Base-by-base conservation (phyloP, 2,329 filamentous ascomycete species). In the Helicocarpus griseus region DNA sequence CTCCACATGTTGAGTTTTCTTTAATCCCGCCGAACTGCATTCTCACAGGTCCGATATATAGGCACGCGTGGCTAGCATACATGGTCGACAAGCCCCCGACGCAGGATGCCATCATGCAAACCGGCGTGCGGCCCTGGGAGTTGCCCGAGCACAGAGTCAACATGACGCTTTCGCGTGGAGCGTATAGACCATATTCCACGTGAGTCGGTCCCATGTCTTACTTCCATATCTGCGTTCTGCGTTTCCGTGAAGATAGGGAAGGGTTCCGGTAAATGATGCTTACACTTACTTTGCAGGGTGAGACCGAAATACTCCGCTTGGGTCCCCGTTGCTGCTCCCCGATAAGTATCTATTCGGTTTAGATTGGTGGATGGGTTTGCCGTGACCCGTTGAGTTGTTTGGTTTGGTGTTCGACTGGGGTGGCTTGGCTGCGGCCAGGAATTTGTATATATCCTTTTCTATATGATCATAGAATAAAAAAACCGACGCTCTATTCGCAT, bases 21-120 rank as follows among this genome's bases (percentile, higher is more conserved):
- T 38, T 40, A 33, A 33, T 31, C 21, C 19, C 41, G n/a, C n/a
- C n/a, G n/a, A n/a, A n/a, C 31, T 35, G n/a, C n/a, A 35, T 35
- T 35, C 31, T 14, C 31, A 9, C 29, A 2, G 9, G 9, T 35
- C 31, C 31, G 31, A 6, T 35, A 35, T 14, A 35, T 47, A 82
- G 80, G 93, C 93, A 97, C 74, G 89, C 87, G 28, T 98, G 93
- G 93, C 89, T 98, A 61, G 89, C 89, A 59, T 97, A 98, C 74
- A 76, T 83, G 73, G 84, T 95, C 63, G 89, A 97, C 71, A 86
- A 87, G 71, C 83, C 91, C 35, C 93, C 93, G 1, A 80, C 77
- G 35, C 72, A 85, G 64, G 93, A 98, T 68, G 74, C 83, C 49
- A 69, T 93, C 56, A 65, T 94, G 57, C 79, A 82, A 62, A 74